These are phyloP conservation scores for Zygnema cylindricum DNA, from an alignment of 139 green algal species.

Conservation along the genomic window DNA sequence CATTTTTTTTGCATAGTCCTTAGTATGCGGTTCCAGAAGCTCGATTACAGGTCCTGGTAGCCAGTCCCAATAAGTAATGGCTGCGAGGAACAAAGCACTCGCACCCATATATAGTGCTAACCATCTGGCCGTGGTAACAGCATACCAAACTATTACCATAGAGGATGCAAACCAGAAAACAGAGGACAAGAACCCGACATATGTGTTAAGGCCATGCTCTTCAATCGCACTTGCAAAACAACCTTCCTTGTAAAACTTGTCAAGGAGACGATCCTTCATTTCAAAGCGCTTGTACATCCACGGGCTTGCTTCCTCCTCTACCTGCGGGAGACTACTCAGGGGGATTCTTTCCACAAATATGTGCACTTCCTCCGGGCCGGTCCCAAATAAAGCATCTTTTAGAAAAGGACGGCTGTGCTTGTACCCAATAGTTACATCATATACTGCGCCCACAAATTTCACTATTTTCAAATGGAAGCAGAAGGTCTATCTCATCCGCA, in stretches of 20 bases:
- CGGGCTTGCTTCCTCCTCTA: constrained; percentile 10
- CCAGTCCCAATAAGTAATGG: constrained; percentile 4
- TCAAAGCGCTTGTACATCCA: constrained; percentile 46
- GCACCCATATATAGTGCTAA: neutral
- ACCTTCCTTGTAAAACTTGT: constrained; percentile 24
- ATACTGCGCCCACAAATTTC: constrained; percentile 24
- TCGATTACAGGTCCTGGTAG: neutral
- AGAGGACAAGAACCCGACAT: neutral
- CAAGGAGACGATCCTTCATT: constrained; percentile 47
- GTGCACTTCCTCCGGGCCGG: constrained; percentile 29
- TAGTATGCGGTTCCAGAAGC: neutral
- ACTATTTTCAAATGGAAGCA: too few species aligned
- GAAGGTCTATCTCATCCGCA: too few species aligned
- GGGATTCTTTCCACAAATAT: constrained; percentile 37
- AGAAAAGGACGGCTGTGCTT: constrained; percentile 18
- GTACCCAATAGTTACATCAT: constrained; percentile 50
- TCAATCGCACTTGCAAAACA: constrained; percentile 2
- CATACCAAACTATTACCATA: neutral
- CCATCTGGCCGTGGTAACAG: neutral
- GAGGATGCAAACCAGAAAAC: neutral
- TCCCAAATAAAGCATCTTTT: constrained; percentile 10
- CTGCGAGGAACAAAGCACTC: neutral
- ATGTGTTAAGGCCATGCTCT: neutral
- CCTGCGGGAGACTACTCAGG: neutral
- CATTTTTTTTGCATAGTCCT: neutral